phyloP scores from a whole-genome alignment of 2,329 filamentous ascomycete species.

The Penicillium sp. region DNA sequence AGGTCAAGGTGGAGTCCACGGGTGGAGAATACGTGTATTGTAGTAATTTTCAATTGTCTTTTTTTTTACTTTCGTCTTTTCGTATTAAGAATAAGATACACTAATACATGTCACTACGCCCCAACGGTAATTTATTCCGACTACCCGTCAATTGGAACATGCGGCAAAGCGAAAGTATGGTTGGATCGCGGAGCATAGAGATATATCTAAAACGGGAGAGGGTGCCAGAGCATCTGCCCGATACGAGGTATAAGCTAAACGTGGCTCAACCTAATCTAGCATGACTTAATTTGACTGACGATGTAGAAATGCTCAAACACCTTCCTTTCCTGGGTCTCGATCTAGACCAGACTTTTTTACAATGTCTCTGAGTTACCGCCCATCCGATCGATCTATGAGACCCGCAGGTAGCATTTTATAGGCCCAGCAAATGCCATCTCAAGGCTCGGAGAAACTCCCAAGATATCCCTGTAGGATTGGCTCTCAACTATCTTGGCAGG shows the following conservation, averaged over 20 bases:
- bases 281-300: not conserved
- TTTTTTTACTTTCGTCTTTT: not conserved
- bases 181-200: not conserved
- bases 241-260: constrained; percentile 3
- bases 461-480: not conserved
- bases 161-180: not conserved
- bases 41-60: not conserved
- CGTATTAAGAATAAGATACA: not conserved
- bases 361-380: constrained; percentile 4
- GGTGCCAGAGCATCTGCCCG: not conserved
- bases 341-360: not conserved
- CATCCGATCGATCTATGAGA: constrained; percentile 11
- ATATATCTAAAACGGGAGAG: not conserved
- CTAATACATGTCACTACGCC: not conserved
- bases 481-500: constrained; percentile 1
- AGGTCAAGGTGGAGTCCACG: not conserved
- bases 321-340: constrained; percentile 1
- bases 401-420: not conserved
- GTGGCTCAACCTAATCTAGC: not conserved
- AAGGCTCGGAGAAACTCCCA: not conserved
- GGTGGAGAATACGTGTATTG: constrained; percentile 1
- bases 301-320: not conserved
- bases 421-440: not conserved
- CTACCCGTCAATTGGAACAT: not conserved
- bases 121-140: not conserved